These are phyloP conservation scores for Rhodotorula sp. DNA, from an alignment of 1,284 basidiomycete genomes.

Conservation along the genomic window DNA sequence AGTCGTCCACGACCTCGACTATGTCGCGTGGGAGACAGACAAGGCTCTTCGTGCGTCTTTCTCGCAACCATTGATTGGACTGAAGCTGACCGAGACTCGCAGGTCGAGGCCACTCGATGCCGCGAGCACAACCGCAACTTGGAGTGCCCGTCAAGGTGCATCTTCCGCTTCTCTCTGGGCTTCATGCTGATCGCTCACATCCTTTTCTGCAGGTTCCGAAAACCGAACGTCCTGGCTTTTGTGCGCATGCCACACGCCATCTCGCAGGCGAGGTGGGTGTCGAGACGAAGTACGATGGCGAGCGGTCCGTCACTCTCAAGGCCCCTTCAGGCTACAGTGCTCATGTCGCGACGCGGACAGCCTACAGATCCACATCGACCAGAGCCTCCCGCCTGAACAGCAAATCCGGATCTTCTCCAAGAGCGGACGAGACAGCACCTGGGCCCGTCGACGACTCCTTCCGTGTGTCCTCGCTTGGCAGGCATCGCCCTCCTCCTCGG, in stretches of 20 bases:
- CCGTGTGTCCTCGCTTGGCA: conserved; percentile 53
- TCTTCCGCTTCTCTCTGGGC: too few relatives aligned
- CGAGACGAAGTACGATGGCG: conserved; percentile 89
- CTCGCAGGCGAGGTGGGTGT: conserved; percentile 64
- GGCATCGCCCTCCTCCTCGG: not conserved
- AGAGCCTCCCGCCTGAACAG: conserved; percentile 52
- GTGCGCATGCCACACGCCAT: conserved; percentile 26
- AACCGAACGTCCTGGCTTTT: conserved; percentile 60
- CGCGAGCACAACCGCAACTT: conserved; percentile 48
- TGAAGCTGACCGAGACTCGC: not conserved
- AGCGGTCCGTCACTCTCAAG: conserved; percentile 57
- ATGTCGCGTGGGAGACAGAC: conserved; percentile 61
- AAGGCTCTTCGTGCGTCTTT: conserved; percentile 41
- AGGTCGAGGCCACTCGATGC: not conserved
- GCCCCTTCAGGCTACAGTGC: too few relatives aligned
- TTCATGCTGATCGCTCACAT: too few relatives aligned
- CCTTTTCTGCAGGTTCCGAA: conserved; percentile 67
- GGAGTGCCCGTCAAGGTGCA: conserved; percentile 62
- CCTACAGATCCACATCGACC: conserved; percentile 76
- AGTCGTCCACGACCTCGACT: conserved; percentile 62
- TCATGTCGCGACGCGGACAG: conserved; percentile 38
- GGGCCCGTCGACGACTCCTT: conserved; percentile 69
- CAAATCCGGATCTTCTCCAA: conserved; percentile 79
- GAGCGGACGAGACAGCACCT: conserved; percentile 74
- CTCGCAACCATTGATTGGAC: conserved; percentile 1